Base-by-base conservation (phyloP, 148 eudicot species). In the Amaranthus cruentus region DNA sequence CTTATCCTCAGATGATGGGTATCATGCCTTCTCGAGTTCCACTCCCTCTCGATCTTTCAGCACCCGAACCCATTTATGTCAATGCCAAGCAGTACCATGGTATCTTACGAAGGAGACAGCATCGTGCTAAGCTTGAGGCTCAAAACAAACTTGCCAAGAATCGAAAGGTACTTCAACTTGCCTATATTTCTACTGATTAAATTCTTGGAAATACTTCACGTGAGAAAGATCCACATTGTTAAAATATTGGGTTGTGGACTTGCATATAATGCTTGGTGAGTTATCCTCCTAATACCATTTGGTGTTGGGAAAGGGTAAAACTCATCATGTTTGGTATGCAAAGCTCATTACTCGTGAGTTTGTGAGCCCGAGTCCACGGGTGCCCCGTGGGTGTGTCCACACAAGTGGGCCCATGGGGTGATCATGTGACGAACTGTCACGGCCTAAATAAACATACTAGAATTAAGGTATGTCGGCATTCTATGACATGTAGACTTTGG, bases 111-210 rank as follows among this genome's bases (percentile, higher is more conserved):
- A 85, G 97, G 73, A 74, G 97, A 59, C 84, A 85, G 69, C 86
- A 76, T 66, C 95, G 97, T 67, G 92, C 92, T 42, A 92, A 87
- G 87, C 96, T 90, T 7, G 92, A 88, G 79, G 95, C 90, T 81
- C 91, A 84, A 60, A 92, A 87, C 70, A 90, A 92, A 78, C 73
- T 84, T 52, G 67, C 76, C 43, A 90, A 82, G 75, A 69, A 74
- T 42, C 82, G 91, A 66, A 92, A 88, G 95, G 97, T 90, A 84
- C 55, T 75, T 68, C n/a, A 15, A 65, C 12, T 67, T 50, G 8
- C 5, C 9, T 50, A 4, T 54, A 15, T n/a, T 48, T 67, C 4
- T 58, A 48, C 10, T 49, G 54, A 8, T 28, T 43, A 2, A 0
- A 28, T 2, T 28, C 1, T 28, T 28, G 38, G 38, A 28, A 28